Base-by-base conservation (phyloP, 257 asterid species). In the Anisodus acutangulus region DNA sequence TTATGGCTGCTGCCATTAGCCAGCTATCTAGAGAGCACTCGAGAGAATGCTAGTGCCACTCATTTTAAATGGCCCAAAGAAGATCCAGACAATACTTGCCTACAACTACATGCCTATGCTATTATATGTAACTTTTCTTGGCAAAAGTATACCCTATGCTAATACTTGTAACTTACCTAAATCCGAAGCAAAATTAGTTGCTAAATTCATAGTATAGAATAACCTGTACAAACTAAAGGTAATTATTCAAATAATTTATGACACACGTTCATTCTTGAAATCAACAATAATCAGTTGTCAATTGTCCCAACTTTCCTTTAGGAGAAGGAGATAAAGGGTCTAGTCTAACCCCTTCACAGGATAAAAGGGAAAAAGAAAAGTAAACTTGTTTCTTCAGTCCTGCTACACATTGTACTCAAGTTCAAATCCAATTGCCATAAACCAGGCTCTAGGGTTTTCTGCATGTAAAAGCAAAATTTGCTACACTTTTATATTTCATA, bases 361-460 rank as follows among this genome's bases (percentile, higher is more conserved):
- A 22, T 3, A 76, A 4, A 74, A 51, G 41, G 81, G 63, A 6
- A 51, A 76, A 26, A 51, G 62, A 51, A 26, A 13, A 76, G 81
- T 6, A 8, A 76, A 51, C 15, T 51, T 78, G 81, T 13, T 78
- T 78, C 53, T 51, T 3, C 64, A 26, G 47, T 16, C 81, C 81
- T 76, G 16, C 62, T 51, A 76, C 47, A 26, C 17, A 76, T 70
- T 76, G 45, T 51, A 74, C 81, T 51, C 81, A 76, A 47, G 63
- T 76, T 13, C 81, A 53, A 78, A 31, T 78, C 49, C 64, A 78
- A 78, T 13, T 78, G 81, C 15, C 81, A 78, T 15, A 26, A 78
- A 78, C 81, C 81, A 78, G 64, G 81, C 81, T 78, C 64, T 78
- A 78, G 13, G 26, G 64, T 78, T 53, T 53, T 78, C 26, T 13